Percentiles rank a stretch among this genome's conserved stretches.
Evolutionary conservation across 345 rosid genomes (phyloP).

Genomic region (Abelmoschus esculentus): DNA sequence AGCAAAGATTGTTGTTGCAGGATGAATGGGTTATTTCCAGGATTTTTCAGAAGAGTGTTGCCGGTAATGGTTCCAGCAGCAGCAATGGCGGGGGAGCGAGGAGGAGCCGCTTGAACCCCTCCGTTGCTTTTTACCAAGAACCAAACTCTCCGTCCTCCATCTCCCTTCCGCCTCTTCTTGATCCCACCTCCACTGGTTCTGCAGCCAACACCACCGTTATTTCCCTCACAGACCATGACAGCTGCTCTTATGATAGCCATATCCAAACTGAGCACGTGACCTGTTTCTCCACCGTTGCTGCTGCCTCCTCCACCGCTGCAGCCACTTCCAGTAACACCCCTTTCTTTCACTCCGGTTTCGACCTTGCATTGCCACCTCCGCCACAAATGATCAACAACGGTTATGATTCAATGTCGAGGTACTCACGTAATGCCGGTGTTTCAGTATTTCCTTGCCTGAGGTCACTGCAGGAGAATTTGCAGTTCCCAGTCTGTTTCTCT

Average conservation of each 20-base stretch:
- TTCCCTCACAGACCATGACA: slow-evolving; percentile 25
- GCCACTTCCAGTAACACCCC: neutral
- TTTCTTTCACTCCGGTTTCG: neutral
- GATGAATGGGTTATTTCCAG: slow-evolving; percentile 95
- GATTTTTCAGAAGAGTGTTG: slow-evolving; percentile 62
- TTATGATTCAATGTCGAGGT: neutral
- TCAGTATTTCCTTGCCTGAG: neutral
- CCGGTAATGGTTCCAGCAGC: slow-evolving; percentile 14
- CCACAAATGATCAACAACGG: neutral
- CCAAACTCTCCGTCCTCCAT: slow-evolving; percentile 66
- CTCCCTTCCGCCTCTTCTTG: slow-evolving; percentile 78
- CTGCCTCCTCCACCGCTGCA: neutral
- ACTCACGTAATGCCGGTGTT: neutral
- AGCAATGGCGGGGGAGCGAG: slow-evolving; percentile 27
- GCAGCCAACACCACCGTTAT: neutral
- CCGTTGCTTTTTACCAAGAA: slow-evolving; percentile 27
- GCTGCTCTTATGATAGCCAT: slow-evolving; percentile 50
- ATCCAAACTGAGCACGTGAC: slow-evolving; percentile 85
- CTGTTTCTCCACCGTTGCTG: neutral
- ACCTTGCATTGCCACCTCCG: neutral
- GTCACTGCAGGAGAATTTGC: neutral
- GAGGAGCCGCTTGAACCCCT: slow-evolving; percentile 33
- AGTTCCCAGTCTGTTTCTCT: neutral
- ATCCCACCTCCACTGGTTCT: slow-evolving; percentile 21
- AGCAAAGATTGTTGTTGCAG: slow-evolving; percentile 18